These are phyloP conservation scores for Colletotrichum karsti DNA, from an alignment of 2,329 filamentous ascomycete genomes.

Conservation along the genomic window DNA sequence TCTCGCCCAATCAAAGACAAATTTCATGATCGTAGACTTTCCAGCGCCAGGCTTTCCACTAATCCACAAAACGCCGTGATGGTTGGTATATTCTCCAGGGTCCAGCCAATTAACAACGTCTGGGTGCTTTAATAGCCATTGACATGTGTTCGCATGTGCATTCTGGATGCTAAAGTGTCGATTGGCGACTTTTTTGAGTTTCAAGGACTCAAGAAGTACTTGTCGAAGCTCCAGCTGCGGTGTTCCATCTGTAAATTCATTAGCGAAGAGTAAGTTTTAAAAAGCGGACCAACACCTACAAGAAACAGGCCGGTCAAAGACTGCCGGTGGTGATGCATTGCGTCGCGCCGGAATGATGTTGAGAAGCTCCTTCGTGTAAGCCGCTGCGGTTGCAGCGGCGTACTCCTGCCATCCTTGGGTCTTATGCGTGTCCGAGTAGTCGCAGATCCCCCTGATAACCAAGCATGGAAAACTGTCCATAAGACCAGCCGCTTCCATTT, in stretches of 20 bases:
- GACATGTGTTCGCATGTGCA: slow-evolving; percentile 47
- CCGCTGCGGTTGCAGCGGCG: slow-evolving; percentile 41
- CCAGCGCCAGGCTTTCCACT: slow-evolving; percentile 54
- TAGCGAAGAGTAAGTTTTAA: not conserved
- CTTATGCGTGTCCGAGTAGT: slow-evolving; percentile 49
- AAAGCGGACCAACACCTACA: not conserved
- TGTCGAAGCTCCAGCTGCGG: not conserved
- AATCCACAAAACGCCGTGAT: slow-evolving; percentile 55
- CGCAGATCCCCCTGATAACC: slow-evolving; percentile 45
- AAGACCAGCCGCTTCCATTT: slow-evolving; percentile 39
- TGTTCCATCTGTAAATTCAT: not conserved
- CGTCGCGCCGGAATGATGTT: not conserved
- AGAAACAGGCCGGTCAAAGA: too few species aligned
- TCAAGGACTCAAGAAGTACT: slow-evolving; percentile 38
- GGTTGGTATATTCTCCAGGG: slow-evolving; percentile 17
- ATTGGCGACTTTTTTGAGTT: slow-evolving; percentile 47
- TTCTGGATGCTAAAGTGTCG: slow-evolving; percentile 44
- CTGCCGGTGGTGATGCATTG: not conserved
- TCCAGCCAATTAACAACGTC: slow-evolving; percentile 49
- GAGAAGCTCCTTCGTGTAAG: slow-evolving; percentile 28
- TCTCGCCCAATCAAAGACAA: slow-evolving; percentile 29
- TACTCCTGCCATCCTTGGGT: slow-evolving; percentile 44
- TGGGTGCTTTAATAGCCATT: slow-evolving; percentile 46
- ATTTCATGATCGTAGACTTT: slow-evolving; percentile 58
- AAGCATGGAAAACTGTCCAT: slow-evolving; percentile 39